Evolutionary conservation across 1,139 yeast species (phyloP).

Genomic region (Zygosaccharomyces sapae): DNA sequence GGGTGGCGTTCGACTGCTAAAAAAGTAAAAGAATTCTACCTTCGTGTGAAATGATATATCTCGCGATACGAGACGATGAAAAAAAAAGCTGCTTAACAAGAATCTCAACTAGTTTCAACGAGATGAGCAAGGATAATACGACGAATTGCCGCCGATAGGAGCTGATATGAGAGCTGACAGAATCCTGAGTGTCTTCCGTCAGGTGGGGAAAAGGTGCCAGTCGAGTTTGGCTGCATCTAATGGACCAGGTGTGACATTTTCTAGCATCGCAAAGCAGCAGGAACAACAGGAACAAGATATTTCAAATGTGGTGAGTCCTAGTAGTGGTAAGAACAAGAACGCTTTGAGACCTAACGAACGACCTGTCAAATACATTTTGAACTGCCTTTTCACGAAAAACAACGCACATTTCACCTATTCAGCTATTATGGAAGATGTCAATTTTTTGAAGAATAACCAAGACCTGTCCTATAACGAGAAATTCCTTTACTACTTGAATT

Average conservation of each 20-base stretch:
- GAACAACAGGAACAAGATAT: conserved; percentile 10
- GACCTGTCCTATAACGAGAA: conserved; percentile 64
- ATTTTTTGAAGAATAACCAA: conserved; percentile 54
- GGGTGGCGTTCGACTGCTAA: conserved; percentile 7
- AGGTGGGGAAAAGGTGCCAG: conserved; percentile 9
- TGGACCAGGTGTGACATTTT: conserved; percentile 10
- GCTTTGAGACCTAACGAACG: conserved; percentile 7
- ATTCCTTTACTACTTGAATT: conserved; percentile 70
- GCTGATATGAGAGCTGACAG: conserved; percentile 2
- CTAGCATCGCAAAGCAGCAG: conserved; percentile 10
- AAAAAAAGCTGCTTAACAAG: background rate
- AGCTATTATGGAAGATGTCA: conserved; percentile 63
- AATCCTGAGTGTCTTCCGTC: background rate
- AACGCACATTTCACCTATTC: conserved; percentile 77
- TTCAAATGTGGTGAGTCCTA: conserved; percentile 14
- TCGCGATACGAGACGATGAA: background rate
- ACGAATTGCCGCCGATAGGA: background rate
- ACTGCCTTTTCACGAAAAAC: conserved; percentile 74
- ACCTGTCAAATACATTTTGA: conserved; percentile 58
- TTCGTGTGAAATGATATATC: background rate
- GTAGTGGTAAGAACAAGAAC: conserved; percentile 5
- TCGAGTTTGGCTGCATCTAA: conserved; percentile 7
- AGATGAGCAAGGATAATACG: background rate
- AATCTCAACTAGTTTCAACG: background rate
- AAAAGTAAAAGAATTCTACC: background rate